Percentiles rank a stretch among this genome's conserved stretches.
Evolutionary conservation across 2,329 filamentous ascomycete genomes (phyloP).

Genomic region (Alternaria panax): DNA sequence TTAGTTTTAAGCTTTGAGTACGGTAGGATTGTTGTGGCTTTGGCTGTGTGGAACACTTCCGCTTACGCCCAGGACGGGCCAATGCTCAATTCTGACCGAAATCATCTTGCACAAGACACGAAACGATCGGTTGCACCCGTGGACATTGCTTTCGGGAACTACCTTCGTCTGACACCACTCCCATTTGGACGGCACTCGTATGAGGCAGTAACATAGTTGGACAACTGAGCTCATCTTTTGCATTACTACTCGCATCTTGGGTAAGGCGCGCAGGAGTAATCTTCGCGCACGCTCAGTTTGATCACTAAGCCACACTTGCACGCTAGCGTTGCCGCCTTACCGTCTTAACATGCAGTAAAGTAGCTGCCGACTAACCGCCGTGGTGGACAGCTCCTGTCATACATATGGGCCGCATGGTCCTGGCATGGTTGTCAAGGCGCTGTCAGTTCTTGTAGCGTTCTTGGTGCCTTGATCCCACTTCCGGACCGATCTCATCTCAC

Average conservation of each 20-base stretch:
- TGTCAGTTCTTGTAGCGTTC: not conserved
- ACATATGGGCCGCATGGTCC: constrained; percentile 5
- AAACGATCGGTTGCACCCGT: not conserved
- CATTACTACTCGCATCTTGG: too few relatives aligned
- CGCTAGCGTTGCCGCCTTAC: constrained; percentile 15
- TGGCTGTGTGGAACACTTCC: too few relatives aligned
- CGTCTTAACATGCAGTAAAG: constrained; percentile 7
- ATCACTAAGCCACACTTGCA: constrained; percentile 6
- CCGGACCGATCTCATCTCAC: not conserved
- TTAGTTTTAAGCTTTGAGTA: too few relatives aligned
- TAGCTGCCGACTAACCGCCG: constrained; percentile 10
- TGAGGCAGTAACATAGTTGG: not conserved
- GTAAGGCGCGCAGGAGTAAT: not conserved
- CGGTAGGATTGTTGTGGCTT: too few relatives aligned
- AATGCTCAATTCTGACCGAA: not conserved
- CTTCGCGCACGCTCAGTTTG: not conserved
- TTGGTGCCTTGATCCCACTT: not conserved
- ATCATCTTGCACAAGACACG: not conserved
- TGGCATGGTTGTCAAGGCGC: constrained; percentile 3
- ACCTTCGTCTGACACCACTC: not conserved
- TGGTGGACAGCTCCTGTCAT: not conserved
- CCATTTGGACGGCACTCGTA: not conserved
- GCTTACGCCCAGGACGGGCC: not conserved
- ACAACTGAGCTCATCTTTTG: not conserved
- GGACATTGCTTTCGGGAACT: not conserved